A percentile compares a stretch with the other conserved stretches of the same genome.
Evolutionary conservation across 257 asterid genomes (phyloP).

Genomic region (Gynochthodes officinalis): DNA sequence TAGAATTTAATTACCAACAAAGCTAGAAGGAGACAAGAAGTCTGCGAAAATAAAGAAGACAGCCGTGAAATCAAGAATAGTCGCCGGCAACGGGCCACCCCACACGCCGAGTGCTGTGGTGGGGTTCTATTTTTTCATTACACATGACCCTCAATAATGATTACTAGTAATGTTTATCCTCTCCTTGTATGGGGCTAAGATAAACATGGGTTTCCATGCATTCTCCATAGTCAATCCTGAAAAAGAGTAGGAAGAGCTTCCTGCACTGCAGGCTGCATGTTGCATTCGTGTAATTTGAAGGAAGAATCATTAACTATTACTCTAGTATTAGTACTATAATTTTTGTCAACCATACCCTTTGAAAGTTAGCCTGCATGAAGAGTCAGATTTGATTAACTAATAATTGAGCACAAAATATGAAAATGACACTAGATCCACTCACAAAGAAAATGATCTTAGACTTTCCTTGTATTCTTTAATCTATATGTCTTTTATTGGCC

Average conservation of each 20-base stretch:
- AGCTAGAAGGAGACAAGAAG: conserved; percentile 17
- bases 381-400: too few relatives aligned
- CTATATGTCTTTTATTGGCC: too few relatives aligned
- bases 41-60: neutral
- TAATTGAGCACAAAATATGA: too few relatives aligned
- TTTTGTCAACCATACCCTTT: too few relatives aligned
- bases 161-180: neutral
- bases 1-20: neutral
- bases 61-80: conserved; percentile 7
- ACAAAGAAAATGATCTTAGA: too few relatives aligned
- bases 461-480: too few relatives aligned
- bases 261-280: too few relatives aligned
- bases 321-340: too few relatives aligned
- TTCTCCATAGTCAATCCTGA: neutral
- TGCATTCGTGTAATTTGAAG: neutral
- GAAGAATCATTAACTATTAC: too few relatives aligned
- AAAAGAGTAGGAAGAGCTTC: conserved; percentile 4
- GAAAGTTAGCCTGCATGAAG: too few relatives aligned
- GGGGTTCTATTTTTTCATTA: neutral
- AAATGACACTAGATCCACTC: too few relatives aligned
- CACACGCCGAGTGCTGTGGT: conserved; percentile 9
- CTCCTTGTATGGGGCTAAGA: neutral
- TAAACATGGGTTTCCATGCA: neutral
- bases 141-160: neutral
- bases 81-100: conserved; percentile 8